Conservation (phyloP, 2,329 filamentous ascomycete species). For the Colletotrichum sidae region DNA sequence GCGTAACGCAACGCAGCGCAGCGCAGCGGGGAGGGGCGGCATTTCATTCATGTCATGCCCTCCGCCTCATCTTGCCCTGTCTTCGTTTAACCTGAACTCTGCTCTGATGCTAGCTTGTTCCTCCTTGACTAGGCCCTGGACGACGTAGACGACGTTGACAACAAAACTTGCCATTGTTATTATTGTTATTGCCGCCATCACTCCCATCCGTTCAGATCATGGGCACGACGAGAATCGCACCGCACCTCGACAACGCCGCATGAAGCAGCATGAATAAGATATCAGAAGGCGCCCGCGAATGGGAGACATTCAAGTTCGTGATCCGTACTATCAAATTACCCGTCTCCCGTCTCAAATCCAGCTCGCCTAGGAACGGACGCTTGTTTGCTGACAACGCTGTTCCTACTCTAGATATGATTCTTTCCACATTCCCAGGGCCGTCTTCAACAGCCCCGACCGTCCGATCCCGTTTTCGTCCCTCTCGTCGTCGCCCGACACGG, state of each 20-base stretch:
- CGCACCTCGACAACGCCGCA: slow-evolving; percentile 24
- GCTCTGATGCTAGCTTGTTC: slow-evolving; percentile 18
- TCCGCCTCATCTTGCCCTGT: slow-evolving; percentile 20
- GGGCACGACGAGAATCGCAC: slow-evolving; percentile 29
- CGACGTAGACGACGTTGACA: slow-evolving; percentile 12
- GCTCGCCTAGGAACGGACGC: background rate
- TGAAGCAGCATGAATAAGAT: slow-evolving; percentile 37
- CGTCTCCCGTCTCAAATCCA: background rate
- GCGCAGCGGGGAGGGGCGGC: slow-evolving; percentile 34
- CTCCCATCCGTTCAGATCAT: slow-evolving; percentile 24
- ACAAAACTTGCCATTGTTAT: slow-evolving; percentile 5
- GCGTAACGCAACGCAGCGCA: no score
- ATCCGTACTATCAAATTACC: background rate
- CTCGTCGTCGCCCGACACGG: slow-evolving; percentile 48
- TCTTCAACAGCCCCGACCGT: slow-evolving; percentile 41
- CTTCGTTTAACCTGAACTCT: no score
- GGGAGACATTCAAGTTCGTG: slow-evolving; percentile 47
- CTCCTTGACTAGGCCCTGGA: slow-evolving; percentile 16
- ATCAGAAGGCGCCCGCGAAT: slow-evolving; percentile 44
- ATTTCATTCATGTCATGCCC: slow-evolving; percentile 36
- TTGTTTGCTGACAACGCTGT: slow-evolving; percentile 7
- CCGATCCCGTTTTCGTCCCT: slow-evolving; percentile 42
- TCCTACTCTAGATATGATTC: slow-evolving; percentile 36
- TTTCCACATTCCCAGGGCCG: slow-evolving; percentile 32
- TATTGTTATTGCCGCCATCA: background rate